Evolutionary conservation across 73 alveolate genomes (phyloP), one percentile per base, ranked within the genome.

Genomic region (Stentor coeruleus): DNA sequence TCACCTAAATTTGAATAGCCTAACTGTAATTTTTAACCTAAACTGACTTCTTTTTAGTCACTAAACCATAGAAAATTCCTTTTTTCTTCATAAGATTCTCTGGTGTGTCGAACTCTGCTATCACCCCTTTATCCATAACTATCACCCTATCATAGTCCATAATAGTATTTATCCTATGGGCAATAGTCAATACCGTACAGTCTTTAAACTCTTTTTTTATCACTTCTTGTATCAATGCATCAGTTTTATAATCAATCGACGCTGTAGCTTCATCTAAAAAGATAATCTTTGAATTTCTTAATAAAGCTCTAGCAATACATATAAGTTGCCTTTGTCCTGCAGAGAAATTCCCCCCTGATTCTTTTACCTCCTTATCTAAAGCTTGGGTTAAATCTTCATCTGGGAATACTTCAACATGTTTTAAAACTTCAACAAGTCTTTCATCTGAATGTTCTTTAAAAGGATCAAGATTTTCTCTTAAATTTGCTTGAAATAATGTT

Each of bases 211-310:
- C 92, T 33, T 87, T 87, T 38, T 84, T 82, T 39, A 96, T 93
- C 59, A 92, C 86, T 59, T 84, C 83, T 84, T 95, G 94, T 41
- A 95, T 92, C 20, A 85, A 81, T 73, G 90, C 91, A 82, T 96
- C 99, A 28, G 98, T 95, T 72, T 92, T 87, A 60, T 90, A 92
- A 85, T 96, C 99, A 82, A 96, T 94, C 39, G 95, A 93, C 4
- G 99, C 99, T 30, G 99, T 97, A 0, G 99, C 99, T 93, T 97
- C 99, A 92, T 97, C 99, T 89, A 97, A 87, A 30, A 96, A 85
- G 60, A 95, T 93, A 20, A 97, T 92, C 87, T 97, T 95, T 60
- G 74, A 74, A 38, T 86, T 41, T 39, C 86, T 84, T 58, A 86
- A 72, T 38, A 91, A 82, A 4, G 95, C 96, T 76, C 98, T 92